These are phyloP conservation scores for Leccinum subtestaceum DNA, from an alignment of 768 basidiomycete species.

Conservation along the genomic window DNA sequence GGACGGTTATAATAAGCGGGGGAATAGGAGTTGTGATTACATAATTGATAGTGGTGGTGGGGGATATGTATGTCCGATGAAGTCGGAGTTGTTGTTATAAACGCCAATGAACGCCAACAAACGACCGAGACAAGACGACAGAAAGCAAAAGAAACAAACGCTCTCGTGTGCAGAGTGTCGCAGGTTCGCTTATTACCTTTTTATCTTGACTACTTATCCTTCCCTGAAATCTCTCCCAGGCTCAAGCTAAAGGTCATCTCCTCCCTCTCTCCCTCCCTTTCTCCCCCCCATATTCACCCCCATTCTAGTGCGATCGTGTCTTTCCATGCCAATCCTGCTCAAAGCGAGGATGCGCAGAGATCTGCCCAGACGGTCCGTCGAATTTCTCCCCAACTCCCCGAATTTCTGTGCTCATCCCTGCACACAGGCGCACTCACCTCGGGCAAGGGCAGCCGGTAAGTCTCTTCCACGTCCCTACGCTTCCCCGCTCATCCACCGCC, in stretches of 20 bases:
- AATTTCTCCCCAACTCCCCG: background rate
- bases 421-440: conserved; percentile 55
- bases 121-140: conserved; percentile 41
- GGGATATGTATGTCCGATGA: conserved; percentile 19
- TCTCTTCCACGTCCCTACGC: background rate
- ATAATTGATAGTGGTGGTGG: conserved; percentile 23
- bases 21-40: conserved; percentile 24
- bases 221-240: conserved; percentile 14
- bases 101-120: conserved; percentile 34
- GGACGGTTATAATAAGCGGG: conserved; percentile 5
- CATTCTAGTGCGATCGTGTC: conserved; percentile 54
- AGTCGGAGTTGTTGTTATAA: conserved; percentile 23
- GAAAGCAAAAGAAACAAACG: conserved; percentile 38
- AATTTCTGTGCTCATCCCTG: background rate
- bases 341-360: conserved; percentile 61
- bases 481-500: conserved; percentile 12
- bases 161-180: conserved; percentile 64
- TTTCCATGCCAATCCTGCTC: conserved; percentile 68
- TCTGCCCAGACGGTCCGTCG: conserved; percentile 54
- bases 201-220: background rate
- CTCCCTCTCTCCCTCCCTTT: background rate
- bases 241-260: conserved; percentile 55
- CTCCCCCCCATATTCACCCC: conserved; percentile 1
- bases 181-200: conserved; percentile 35
- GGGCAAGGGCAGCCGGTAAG: conserved; percentile 60